Conservation (phyloP, 129 eudicot species). For the Tagetes patula region DNA sequence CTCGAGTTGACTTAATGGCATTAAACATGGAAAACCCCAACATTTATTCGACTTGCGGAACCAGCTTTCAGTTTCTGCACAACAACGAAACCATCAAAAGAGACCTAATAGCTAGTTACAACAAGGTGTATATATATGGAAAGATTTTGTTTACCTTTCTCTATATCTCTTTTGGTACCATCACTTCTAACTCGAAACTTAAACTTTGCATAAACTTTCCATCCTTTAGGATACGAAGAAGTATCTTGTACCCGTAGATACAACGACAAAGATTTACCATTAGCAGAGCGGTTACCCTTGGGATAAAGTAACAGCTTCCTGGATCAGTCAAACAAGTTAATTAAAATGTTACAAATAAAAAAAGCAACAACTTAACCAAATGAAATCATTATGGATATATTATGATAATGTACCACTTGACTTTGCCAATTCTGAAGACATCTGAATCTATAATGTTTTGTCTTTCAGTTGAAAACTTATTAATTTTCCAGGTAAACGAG, state of each 20-base stretch:
- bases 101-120: no score
- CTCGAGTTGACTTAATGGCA: neutral
- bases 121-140: no score
- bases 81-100: neutral
- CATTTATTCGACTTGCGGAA: neutral
- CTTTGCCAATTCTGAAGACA: constrained; percentile 24
- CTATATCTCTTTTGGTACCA: no score
- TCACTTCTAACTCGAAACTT: no score
- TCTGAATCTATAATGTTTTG: neutral
- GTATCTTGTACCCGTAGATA: no score
- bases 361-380: no score
- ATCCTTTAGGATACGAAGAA: no score
- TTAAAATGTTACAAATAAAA: neutral
- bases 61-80: constrained; percentile 8
- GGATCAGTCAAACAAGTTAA: neutral
- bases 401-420: constrained; percentile 22
- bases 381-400: neutral
- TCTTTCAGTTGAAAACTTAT: neutral
- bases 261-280: no score
- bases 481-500: constrained; percentile 22
- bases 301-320: no score
- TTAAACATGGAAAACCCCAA: neutral
- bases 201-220: no score
- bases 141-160: no score
- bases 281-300: no score